Conservation (phyloP, 2,329 filamentous ascomycete species). For the Colletotrichum higginsianum region DNA sequence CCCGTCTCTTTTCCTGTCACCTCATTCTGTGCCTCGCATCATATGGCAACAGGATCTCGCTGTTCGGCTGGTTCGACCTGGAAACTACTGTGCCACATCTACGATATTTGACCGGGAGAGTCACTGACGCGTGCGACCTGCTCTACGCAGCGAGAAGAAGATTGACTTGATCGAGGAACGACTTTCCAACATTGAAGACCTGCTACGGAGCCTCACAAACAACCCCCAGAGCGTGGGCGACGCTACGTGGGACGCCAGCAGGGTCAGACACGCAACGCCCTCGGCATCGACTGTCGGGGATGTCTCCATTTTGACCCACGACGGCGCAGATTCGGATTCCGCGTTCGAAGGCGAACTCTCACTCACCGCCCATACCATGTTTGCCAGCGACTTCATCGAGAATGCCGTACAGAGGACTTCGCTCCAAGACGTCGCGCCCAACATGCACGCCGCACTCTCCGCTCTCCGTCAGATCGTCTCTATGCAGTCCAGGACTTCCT, state of each 20-base stretch:
- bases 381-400: constrained; percentile 69
- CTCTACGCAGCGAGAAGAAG: constrained; percentile 64
- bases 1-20: neutral
- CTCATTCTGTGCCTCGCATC: constrained; percentile 8
- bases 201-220: constrained; percentile 57
- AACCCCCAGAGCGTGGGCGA: constrained; percentile 42
- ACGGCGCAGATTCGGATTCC: constrained; percentile 58
- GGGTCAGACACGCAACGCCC: constrained; percentile 45
- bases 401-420: constrained; percentile 65
- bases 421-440: constrained; percentile 61
- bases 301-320: constrained; percentile 46
- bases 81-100: neutral
- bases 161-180: constrained; percentile 64
- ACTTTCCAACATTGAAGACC: constrained; percentile 60
- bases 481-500: constrained; percentile 61
- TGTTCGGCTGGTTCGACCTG: neutral
- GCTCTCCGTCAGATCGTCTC: constrained; percentile 67
- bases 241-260: constrained; percentile 24
- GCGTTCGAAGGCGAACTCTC: constrained; percentile 65
- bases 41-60: neutral
- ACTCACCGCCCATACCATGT: constrained; percentile 65
- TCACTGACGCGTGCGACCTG: constrained; percentile 3
- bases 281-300: constrained; percentile 41
- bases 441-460: constrained; percentile 67
- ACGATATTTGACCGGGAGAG: neutral